Percentiles rank a stretch among this genome's conserved stretches.
Evolutionary conservation across 108 stramenopile species (phyloP).

Genomic region (Aurantiochytrium sp.): DNA sequence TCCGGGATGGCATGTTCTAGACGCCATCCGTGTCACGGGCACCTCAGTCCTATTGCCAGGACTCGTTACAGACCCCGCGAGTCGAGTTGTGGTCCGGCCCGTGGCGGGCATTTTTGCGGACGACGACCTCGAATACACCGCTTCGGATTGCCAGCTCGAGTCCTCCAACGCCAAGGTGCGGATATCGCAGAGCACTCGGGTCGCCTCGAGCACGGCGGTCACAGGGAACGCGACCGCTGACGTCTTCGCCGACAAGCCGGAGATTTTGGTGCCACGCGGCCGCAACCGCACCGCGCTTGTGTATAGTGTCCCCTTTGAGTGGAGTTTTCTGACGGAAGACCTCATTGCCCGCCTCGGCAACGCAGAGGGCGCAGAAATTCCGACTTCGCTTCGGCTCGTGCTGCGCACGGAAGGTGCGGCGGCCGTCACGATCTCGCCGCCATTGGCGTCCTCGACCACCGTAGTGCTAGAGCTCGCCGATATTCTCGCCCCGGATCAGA

Average conservation of each 20-base stretch:
- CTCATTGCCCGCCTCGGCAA: not conserved
- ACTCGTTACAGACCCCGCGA: not conserved
- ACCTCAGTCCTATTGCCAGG: not conserved
- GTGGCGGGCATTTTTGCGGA: not conserved
- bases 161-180: not conserved
- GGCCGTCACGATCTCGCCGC: not conserved
- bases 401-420: not conserved
- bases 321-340: not conserved
- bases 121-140: not conserved
- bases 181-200: not conserved
- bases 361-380: not conserved
- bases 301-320: not conserved
- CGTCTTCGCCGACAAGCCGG: not conserved
- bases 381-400: not conserved
- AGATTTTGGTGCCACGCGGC: not conserved
- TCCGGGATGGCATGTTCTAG: not conserved
- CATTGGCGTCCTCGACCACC: not conserved
- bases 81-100: not conserved
- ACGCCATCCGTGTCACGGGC: not conserved
- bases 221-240: not conserved
- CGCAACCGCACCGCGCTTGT: not conserved
- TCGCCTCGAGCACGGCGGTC: too few species aligned
- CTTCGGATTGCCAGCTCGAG: not conserved
- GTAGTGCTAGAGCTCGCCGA: not conserved
- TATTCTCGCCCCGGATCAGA: not conserved